phyloP scores from a whole-genome alignment of 495 filamentous ascomycete species.

The Aspergillus bridgeri region DNA sequence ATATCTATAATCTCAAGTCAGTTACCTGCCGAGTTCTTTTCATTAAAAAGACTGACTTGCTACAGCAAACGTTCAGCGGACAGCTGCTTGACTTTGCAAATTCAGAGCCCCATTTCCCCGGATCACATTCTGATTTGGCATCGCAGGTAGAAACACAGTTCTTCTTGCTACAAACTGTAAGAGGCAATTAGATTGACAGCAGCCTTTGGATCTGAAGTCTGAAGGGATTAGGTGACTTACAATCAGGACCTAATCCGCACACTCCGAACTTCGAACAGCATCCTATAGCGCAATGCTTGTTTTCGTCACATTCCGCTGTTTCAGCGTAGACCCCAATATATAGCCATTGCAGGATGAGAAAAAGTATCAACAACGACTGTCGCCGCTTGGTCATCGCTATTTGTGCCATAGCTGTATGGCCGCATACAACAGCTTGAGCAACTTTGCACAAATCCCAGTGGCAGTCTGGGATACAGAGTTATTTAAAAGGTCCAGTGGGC shows the following conservation, averaged over 20 bases:
- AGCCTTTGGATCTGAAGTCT: neutral
- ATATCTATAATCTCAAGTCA: constrained; percentile 6
- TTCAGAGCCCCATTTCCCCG: constrained; percentile 16
- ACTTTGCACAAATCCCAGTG: too few species aligned
- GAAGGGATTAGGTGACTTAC: neutral
- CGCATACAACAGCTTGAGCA: too few species aligned
- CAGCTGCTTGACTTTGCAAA: constrained; percentile 16
- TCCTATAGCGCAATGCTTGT: constrained; percentile 20
- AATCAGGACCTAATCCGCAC: constrained; percentile 22
- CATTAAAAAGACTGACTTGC: constrained; percentile 3
- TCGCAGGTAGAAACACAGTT: constrained; percentile 26
- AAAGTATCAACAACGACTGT: too few species aligned
- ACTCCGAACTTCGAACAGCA: constrained; percentile 16
- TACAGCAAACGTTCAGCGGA: constrained; percentile 38
- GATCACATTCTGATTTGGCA: constrained; percentile 25
- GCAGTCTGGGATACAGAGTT: too few species aligned
- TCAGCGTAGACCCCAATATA: constrained; percentile 13
- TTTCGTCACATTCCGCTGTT: constrained; percentile 9
- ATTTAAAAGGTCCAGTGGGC: too few species aligned
- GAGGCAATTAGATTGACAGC: neutral
- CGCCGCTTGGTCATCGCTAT: too few species aligned
- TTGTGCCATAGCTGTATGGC: too few species aligned
- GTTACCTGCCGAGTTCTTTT: neutral
- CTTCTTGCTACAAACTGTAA: constrained; percentile 9
- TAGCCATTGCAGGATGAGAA: too few species aligned